Percentiles rank a stretch among this genome's conserved stretches.
Evolutionary conservation across 768 basidiomycete species (phyloP).

Genomic region (Leccinum uliginosum): DNA sequence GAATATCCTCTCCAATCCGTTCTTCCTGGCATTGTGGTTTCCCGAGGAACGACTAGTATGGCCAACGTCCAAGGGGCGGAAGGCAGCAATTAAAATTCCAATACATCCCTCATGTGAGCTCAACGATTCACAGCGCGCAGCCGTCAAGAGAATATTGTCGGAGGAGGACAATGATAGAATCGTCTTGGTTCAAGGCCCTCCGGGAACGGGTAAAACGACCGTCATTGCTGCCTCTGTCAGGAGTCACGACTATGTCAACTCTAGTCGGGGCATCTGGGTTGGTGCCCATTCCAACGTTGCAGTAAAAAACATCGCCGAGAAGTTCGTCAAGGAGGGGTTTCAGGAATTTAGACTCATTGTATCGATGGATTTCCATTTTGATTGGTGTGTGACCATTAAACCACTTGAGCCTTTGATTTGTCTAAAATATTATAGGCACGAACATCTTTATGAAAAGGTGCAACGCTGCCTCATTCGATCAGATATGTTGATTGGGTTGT

Average conservation of each 20-base stretch:
- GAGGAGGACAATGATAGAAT: constrained; percentile 16
- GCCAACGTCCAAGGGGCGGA: constrained; percentile 2
- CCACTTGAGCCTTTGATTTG: neutral
- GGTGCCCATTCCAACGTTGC: constrained; percentile 49
- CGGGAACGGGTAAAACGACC: constrained; percentile 43
- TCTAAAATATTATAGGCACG: constrained; percentile 37
- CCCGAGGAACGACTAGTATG: constrained; percentile 16
- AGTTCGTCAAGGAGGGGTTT: constrained; percentile 32
- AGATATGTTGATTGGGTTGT: constrained; percentile 21
- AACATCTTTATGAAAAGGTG: constrained; percentile 41
- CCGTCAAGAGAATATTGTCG: constrained; percentile 29
- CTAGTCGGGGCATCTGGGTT: constrained; percentile 32
- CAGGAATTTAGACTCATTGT: constrained; percentile 38
- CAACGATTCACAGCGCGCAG: constrained; percentile 26
- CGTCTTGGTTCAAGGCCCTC: constrained; percentile 34
- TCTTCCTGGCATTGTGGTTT: constrained; percentile 29
- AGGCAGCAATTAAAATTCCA: neutral
- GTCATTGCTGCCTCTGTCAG: constrained; percentile 37
- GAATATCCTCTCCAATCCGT: constrained; percentile 18
- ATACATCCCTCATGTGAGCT: constrained; percentile 8
- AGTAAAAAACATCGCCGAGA: constrained; percentile 52
- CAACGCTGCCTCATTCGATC: constrained; percentile 34
- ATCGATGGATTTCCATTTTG: constrained; percentile 42
- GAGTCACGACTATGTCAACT: constrained; percentile 15
- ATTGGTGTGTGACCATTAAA: constrained; percentile 32